Base-by-base conservation (phyloP, 371 early-diverging fungal genomes). In the Capillidium rhysosporum region DNA sequence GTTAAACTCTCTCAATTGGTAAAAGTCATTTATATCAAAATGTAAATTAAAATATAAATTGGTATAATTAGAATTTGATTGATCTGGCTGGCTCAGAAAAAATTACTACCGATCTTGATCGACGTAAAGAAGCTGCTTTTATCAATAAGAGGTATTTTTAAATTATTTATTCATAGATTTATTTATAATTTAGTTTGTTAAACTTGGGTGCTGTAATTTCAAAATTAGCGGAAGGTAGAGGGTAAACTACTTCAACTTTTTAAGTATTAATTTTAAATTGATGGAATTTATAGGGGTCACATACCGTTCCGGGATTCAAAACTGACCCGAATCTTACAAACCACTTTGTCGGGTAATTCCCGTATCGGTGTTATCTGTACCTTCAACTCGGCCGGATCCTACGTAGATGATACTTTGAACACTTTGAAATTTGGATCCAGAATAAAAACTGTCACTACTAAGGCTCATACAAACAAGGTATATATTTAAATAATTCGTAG, bases 51-150 rank as follows among this genome's bases (percentile, higher is more conserved):
- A 34, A 31, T 46, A 52, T 1, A n/a, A 55, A 47, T 56, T 49
- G n/a, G n/a, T n/a, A n/a, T n/a, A 40, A 23, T 8, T 62, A 77
- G 69, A 88, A 82, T 59, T 64, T 96, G 48, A 87, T 92, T 56
- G 97, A 96, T 69, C 66, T 97, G 57, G 94, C 97, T 18, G 97
- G 97, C 30, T 88, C 89, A 16, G 97, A 97, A 69, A 84, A 91
- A 62, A 82, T 83, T 1, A 64, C 80, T 2, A 69, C 78, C 16
- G 73, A 82, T 56, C 67, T 73, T 34, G 82, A 82, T 7, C 61
- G 93, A 26, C 72, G 92, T 24, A 86, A 88, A 65, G 98, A 97
- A 68, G 91, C 92, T 9, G 81, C 87, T 9, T 84, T 70, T 61
- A 97, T 97, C 62, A 97, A 97, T 69, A 92, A 85, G 63, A 85